Evolutionary conservation across 192 early-diverging fungal genomes (phyloP).

Genomic region (Powellomyces hirtus): DNA sequence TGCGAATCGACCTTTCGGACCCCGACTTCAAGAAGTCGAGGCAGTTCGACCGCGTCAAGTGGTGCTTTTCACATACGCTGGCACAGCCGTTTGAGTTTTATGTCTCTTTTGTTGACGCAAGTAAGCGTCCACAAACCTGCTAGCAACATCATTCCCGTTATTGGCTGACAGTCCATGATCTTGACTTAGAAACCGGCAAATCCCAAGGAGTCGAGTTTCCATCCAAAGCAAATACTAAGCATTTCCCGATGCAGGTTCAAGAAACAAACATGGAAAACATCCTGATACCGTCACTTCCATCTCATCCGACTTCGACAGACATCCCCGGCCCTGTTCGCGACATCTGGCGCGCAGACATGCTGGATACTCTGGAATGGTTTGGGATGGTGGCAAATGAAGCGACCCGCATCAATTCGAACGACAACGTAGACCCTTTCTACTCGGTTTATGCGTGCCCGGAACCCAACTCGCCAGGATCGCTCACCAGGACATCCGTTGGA

Average conservation of each 20-base stretch:
- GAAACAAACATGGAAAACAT: too few species aligned
- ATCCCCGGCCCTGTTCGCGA: not conserved
- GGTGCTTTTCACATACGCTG: constrained; percentile 30
- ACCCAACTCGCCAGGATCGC: not conserved
- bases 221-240: too few species aligned
- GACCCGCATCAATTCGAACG: not conserved
- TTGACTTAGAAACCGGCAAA: too few species aligned
- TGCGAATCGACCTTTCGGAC: constrained; percentile 11
- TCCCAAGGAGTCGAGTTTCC: too few species aligned
- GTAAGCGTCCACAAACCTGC: too few species aligned
- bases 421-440: constrained; percentile 23
- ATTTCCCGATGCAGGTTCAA: too few species aligned
- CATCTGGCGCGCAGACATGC: not conserved
- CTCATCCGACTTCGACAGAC: not conserved
- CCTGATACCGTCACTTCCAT: not conserved
- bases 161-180: too few species aligned
- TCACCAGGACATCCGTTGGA: not conserved
- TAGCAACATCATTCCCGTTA: too few species aligned
- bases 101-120: not conserved
- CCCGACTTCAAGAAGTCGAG: constrained; percentile 15
- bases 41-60: constrained; percentile 20
- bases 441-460: constrained; percentile 22
- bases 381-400: constrained; percentile 12
- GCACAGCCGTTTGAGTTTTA: constrained; percentile 8
- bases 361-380: constrained; percentile 28